Evolutionary conservation across 1,284 basidiomycete species (phyloP).

Genomic region (Thelephora terrestris): DNA sequence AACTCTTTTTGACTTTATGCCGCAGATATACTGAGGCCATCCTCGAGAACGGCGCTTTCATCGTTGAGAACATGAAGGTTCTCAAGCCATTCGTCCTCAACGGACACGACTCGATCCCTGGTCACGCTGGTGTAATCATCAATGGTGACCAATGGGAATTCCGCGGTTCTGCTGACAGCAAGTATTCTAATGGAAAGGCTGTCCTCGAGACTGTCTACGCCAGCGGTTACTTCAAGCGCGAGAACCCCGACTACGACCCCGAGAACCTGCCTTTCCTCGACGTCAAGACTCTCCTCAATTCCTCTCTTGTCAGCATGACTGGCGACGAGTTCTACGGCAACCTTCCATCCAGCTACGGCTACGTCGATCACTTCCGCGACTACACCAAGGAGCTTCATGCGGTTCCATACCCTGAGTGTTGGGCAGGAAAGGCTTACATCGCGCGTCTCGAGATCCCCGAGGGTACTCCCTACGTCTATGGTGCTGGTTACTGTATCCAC

Average conservation of each 20-base stretch:
- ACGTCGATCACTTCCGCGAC: constrained; percentile 18
- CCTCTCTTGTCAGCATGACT: constrained; percentile 9
- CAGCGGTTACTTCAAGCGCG: constrained; percentile 16
- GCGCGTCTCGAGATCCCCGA: constrained; percentile 13
- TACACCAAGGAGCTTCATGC: constrained; percentile 20
- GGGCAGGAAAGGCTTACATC: constrained; percentile 18
- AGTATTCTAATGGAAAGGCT: constrained; percentile 12
- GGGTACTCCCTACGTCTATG: constrained; percentile 19
- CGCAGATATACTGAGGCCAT: constrained; percentile 18
- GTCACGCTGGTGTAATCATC: constrained; percentile 18
- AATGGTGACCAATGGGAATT: constrained; percentile 20
- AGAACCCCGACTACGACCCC: constrained; percentile 17
- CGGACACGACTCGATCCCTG: constrained; percentile 10
- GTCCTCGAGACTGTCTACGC: constrained; percentile 21
- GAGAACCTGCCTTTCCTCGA: constrained; percentile 16
- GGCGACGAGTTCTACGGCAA: constrained; percentile 17
- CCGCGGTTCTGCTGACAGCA: constrained; percentile 17
- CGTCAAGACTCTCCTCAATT: constrained; percentile 13
- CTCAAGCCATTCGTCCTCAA: constrained; percentile 19
- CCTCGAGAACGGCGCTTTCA: constrained; percentile 22
- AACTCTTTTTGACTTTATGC: too few species aligned
- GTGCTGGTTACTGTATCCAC: constrained; percentile 19
- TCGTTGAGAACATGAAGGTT: constrained; percentile 15
- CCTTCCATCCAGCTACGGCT: constrained; percentile 17
- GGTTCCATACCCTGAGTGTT: constrained; percentile 17